Conservation (phyloP, 345 rosid genomes). For the Brassica incana region DNA sequence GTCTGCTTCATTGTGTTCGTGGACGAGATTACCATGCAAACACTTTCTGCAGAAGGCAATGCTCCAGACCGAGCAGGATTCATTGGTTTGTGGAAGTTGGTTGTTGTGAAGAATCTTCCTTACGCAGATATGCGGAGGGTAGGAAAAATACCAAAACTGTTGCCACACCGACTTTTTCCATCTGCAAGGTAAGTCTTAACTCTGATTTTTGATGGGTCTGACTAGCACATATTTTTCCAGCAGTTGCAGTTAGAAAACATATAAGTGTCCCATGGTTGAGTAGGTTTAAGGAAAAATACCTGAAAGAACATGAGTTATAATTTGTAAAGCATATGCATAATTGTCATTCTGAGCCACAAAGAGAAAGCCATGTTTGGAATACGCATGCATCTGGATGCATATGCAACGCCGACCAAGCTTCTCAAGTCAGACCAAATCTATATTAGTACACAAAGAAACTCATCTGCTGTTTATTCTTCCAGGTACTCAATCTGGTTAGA, state of each 20-base stretch:
- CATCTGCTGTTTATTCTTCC: slow-evolving; percentile 23
- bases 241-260: background rate
- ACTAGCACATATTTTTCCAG: background rate
- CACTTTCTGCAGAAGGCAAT: slow-evolving; percentile 77
- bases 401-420: background rate
- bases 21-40: slow-evolving; percentile 77
- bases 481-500: slow-evolving; percentile 99
- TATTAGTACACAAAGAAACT: background rate
- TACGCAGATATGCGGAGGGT: slow-evolving; percentile 90
- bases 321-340: background rate
- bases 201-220: background rate
- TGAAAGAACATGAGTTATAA: background rate
- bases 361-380: background rate
- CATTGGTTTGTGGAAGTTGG: slow-evolving; percentile 93
- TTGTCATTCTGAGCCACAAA: background rate
- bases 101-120: slow-evolving; percentile 87
- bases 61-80: slow-evolving; percentile 75
- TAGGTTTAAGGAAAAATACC: background rate
- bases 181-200: slow-evolving; percentile 75
- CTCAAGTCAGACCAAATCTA: background rate
- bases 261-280: background rate
- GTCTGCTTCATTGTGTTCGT: slow-evolving; percentile 96
- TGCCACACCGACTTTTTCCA: slow-evolving; percentile 91
- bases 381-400: background rate
- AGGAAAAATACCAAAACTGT: slow-evolving; percentile 91